A percentile compares a stretch with the other conserved stretches of the same genome.
These are phyloP conservation scores for Geotrichum fermentans DNA, from an alignment of 1,139 yeast species.

Conservation along the genomic window DNA sequence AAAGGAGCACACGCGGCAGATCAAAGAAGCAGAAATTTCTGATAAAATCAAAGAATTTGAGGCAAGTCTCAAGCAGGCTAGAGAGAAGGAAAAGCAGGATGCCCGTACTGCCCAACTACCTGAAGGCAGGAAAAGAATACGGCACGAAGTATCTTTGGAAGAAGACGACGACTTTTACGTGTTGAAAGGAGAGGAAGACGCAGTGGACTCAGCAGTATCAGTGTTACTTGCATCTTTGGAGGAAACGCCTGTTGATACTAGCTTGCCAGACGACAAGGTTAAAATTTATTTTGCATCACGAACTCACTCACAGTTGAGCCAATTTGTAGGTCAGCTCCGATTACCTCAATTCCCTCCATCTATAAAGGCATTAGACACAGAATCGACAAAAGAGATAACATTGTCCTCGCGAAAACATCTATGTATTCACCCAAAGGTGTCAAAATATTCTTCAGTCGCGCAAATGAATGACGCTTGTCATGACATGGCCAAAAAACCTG, in stretches of 20 bases:
- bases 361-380: conserved; percentile 32
- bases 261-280: conserved; percentile 12
- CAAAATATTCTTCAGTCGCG: conserved; percentile 46
- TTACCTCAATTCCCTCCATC: conserved; percentile 65
- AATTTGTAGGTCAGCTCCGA: conserved; percentile 68
- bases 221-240: conserved; percentile 16
- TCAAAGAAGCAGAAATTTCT: conserved; percentile 33
- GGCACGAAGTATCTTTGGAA: conserved; percentile 8
- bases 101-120: conserved; percentile 15
- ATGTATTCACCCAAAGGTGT: conserved; percentile 66
- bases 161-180: conserved; percentile 15
- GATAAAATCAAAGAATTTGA: conserved; percentile 41
- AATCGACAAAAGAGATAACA: conserved; percentile 28
- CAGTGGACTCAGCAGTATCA: conserved; percentile 16
- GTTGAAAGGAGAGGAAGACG: conserved; percentile 17
- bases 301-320: conserved; percentile 86
- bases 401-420: conserved; percentile 77
- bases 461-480: conserved; percentile 77
- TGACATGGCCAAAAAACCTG: conserved; percentile 54
- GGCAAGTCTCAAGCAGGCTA: conserved; percentile 35
- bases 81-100: conserved; percentile 25
- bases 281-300: conserved; percentile 71
- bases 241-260: conserved; percentile 3
- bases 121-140: not conserved
- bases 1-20: conserved; percentile 33